Base-by-base conservation (phyloP, 2,329 filamentous ascomycete species). In the Verticillium isaacii region DNA sequence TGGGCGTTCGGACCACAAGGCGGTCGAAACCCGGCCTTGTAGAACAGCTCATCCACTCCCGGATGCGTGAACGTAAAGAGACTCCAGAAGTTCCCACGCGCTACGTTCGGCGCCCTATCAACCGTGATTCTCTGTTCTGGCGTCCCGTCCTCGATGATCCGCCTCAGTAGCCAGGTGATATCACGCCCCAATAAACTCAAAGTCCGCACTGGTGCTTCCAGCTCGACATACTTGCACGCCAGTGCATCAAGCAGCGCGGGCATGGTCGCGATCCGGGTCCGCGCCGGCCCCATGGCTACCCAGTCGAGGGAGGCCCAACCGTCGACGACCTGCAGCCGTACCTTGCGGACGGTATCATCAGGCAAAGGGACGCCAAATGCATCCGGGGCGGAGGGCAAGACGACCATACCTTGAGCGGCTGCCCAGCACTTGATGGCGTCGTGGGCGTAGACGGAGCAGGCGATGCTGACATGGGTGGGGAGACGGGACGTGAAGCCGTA, bases 341-440 rank as follows among this genome's bases (percentile, higher is more conserved):
- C 70, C 19, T 68, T 65, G 19, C 72, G 72, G 5, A 73, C 12
- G 1, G 61, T 19, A 19, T 73, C 71, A 57, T 72, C 76, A 1
- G 71, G 70, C 0, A 77, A 77, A 52, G 80, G 76, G 5, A 84
- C 73, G 0, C 76, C 78, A 52, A 84, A 77, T 0, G 76, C 75
- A 17, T 80, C 75, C 4, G 66, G 68, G 52, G 73, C 74, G 0
- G 71, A 72, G 0, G 64, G 61, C 15, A 72, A 67, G 0, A 64
- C 41, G 32, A 62, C 59, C 68, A 76, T 74, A 11, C 75, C 77
- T 2, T 71, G 65, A 0, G 74, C 66, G 1, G 67, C 64, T 0
- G 77, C 77, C 82, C 82, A 83, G 25, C 70, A 67, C 17, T 69
- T 66, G 25, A 82, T 68, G 8, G 75, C 74, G 15, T 75, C 69